Evolutionary conservation across 1,139 yeast species (phyloP), one percentile per base, ranked within the genome.

Genomic region (Magnusiomyces ingens): DNA sequence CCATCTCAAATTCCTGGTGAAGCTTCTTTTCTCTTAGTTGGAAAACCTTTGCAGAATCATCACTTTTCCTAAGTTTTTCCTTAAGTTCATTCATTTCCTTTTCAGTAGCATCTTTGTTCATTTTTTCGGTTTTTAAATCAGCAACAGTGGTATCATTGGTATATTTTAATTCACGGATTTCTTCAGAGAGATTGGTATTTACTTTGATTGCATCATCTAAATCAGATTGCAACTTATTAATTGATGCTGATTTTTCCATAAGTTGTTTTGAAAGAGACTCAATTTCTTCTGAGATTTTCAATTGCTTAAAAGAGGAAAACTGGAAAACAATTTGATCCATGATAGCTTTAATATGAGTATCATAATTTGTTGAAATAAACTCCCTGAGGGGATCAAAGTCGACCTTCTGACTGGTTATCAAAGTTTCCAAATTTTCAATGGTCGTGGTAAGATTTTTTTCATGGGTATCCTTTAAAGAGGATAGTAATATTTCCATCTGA

Each of bases 1-100:
- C 54, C 19, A 54, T 35, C 40, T 55, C 55, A 50, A 55, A 55
- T 5, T 38, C 52, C 12, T 52, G 49, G 35, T 48, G 55, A 22
- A 55, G 44, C 21, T 55, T 54, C 29, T 50, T 46, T 36, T 55
- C 57, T 37, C 53, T 51, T 36, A 45, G 26, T 12, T 52, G 50
- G 21, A 41, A 43, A 21, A 48, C 52, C 37, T 53, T 52, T 8
- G 50, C 45, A 12, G 51, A 48, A 26, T 52, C 51, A n/a, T 55
- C 57, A 50, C 51, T 52, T 52, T 46, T 54, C 50, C 36, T 54
- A 43, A 21, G 49, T 15, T 13, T 15, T 18, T 45, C 48, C 17
- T 45, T 35, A 2, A 45, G 18, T 4, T 45, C 48, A 15, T 17
- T 17, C 4, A 45, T 2, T 8, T 15, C 26, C 13, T 15, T 35